These are phyloP conservation scores for Ophiostoma pallidulum DNA, from an alignment of 2,329 filamentous ascomycete species.

Conservation along the genomic window DNA sequence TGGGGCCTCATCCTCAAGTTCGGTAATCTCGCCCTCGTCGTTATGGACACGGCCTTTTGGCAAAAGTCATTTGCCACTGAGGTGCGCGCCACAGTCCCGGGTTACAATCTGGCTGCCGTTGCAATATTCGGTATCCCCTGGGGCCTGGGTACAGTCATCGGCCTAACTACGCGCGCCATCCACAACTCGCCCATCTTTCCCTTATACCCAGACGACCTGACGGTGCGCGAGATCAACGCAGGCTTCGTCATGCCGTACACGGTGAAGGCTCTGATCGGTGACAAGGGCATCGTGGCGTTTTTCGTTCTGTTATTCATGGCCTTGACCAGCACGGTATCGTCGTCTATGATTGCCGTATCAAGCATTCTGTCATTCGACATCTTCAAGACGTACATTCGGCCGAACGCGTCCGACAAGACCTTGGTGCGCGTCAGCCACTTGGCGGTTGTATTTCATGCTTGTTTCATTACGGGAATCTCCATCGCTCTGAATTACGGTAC, in stretches of 20 bases:
- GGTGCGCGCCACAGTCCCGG: slow-evolving; percentile 29
- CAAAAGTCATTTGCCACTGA: slow-evolving; percentile 38
- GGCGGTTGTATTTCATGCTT: slow-evolving; percentile 25
- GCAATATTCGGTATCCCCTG: slow-evolving; percentile 31
- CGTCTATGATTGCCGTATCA: slow-evolving; percentile 33
- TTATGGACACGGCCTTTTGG: slow-evolving; percentile 45
- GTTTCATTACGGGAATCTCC: slow-evolving; percentile 25
- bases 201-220: slow-evolving; percentile 23
- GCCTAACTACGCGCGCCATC: slow-evolving; percentile 26
- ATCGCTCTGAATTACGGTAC: slow-evolving; percentile 29
- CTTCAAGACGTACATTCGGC: slow-evolving; percentile 30
- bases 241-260: slow-evolving; percentile 25
- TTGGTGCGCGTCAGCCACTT: slow-evolving; percentile 26
- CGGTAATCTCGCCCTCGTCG: slow-evolving; percentile 38
- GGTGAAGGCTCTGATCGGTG: slow-evolving; percentile 27
- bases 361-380: slow-evolving; percentile 30
- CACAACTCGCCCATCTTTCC: slow-evolving; percentile 21
- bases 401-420: slow-evolving; percentile 13
- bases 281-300: slow-evolving; percentile 25
- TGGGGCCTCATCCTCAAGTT: slow-evolving; percentile 38
- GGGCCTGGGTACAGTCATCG: slow-evolving; percentile 27
- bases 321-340: slow-evolving; percentile 33
- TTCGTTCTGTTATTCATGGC: slow-evolving; percentile 38
- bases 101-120: slow-evolving; percentile 23
- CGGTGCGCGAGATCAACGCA: slow-evolving; percentile 20